Conservation (phyloP, 164 flowering plant species). For the Stephania cephalantha region DNA sequence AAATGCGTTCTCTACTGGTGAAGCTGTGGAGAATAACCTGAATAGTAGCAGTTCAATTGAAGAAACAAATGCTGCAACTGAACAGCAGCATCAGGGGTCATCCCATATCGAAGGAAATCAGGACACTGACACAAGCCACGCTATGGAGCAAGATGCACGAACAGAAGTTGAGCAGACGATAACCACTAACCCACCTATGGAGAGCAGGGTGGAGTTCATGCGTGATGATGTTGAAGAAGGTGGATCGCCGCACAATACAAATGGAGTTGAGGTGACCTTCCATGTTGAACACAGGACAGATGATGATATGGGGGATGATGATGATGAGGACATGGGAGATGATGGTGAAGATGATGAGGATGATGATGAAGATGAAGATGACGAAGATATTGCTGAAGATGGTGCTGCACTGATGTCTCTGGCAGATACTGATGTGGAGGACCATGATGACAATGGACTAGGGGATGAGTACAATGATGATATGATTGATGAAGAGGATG, state of each 20-base stretch:
- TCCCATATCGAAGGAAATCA: slow-evolving; percentile 34
- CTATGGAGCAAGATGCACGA: slow-evolving; percentile 54
- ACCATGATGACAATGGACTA: slow-evolving; percentile 83
- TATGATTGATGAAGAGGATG: slow-evolving; percentile 85
- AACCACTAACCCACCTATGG: slow-evolving; percentile 32
- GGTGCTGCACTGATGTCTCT: slow-evolving; percentile 80
- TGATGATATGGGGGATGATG: slow-evolving; percentile 84
- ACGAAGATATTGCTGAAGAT: slow-evolving; percentile 85
- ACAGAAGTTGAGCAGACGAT: slow-evolving; percentile 44
- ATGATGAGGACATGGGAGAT: slow-evolving; percentile 78
- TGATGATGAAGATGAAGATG: slow-evolving; percentile 80
- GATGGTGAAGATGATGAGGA: slow-evolving; percentile 74
- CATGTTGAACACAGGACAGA: slow-evolving; percentile 63
- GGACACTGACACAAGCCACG: slow-evolving; percentile 27
- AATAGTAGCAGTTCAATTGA: slow-evolving; percentile 30
- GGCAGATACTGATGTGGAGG: slow-evolving; percentile 93
- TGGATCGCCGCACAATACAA: slow-evolving; percentile 33
- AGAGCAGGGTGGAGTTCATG: slow-evolving; percentile 57
- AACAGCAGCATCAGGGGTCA: slow-evolving; percentile 31
- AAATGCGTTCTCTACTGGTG: slow-evolving; percentile 22
- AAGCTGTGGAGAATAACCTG: slow-evolving; percentile 33
- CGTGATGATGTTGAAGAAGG: slow-evolving; percentile 71
- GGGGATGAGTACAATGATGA: slow-evolving; percentile 90
- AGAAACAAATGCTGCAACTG: slow-evolving; percentile 26
- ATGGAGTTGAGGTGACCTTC: slow-evolving; percentile 64